phyloP scores from a whole-genome alignment of 352 stramenopile species.

The Pseudoperonospora humuli region DNA sequence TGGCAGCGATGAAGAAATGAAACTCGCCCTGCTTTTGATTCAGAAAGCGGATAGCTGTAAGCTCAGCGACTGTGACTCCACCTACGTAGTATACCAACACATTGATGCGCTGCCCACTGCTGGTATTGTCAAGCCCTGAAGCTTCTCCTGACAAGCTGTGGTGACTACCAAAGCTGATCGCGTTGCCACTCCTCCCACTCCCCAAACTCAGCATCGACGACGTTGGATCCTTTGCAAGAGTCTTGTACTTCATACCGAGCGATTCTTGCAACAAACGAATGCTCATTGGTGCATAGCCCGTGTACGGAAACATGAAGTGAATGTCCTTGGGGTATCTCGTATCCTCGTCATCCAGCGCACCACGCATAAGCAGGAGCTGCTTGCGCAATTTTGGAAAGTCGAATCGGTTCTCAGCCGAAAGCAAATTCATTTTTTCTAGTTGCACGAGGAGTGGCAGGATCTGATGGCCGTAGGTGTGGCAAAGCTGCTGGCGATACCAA shows the following conservation, averaged over 20 bases:
- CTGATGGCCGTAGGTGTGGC: conserved; percentile 75
- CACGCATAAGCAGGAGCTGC: conserved; percentile 32
- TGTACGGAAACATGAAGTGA: conserved; percentile 83
- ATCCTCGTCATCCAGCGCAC: conserved; percentile 43
- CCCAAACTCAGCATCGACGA: conserved; percentile 22
- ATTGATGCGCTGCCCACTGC: conserved; percentile 10
- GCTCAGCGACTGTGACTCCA: conserved; percentile 73
- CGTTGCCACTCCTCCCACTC: conserved; percentile 5
- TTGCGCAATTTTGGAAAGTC: conserved; percentile 51
- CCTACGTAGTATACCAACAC: conserved; percentile 83
- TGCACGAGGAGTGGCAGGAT: conserved; percentile 59
- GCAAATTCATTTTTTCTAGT: conserved; percentile 63
- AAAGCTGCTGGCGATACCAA: conserved; percentile 70
- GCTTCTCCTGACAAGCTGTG: conserved; percentile 11
- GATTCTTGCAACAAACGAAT: conserved; percentile 71
- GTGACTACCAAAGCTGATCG: conserved; percentile 13
- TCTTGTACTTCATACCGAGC: conserved; percentile 62
- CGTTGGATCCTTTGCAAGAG: conserved; percentile 27
- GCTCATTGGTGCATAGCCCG: conserved; percentile 77
- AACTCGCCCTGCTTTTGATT: conserved; percentile 59
- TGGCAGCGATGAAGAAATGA: conserved; percentile 62
- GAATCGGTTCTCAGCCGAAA: conserved; percentile 52
- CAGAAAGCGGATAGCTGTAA: conserved; percentile 68
- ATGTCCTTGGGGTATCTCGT: conserved; percentile 50
- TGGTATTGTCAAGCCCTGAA: conserved; percentile 10